These are phyloP conservation scores for Amyloporia xantha DNA, from an alignment of 768 basidiomycete genomes.

Conservation along the genomic window DNA sequence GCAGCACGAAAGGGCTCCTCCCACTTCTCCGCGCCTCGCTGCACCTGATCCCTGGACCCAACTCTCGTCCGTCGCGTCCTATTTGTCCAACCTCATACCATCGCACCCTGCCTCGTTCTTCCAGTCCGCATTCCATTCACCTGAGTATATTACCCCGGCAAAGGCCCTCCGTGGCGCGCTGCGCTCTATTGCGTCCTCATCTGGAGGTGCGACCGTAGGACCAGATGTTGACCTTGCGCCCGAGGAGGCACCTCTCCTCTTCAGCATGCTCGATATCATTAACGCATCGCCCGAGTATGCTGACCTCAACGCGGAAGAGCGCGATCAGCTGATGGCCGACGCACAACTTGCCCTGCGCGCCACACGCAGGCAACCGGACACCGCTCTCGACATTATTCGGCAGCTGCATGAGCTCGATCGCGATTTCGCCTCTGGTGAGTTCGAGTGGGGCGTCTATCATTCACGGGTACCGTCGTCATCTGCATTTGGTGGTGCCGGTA, in stretches of 20 bases:
- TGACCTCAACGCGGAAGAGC: conserved; percentile 40
- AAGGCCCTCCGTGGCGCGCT: conserved; percentile 58
- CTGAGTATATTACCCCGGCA: conserved; percentile 52
- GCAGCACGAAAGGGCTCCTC: conserved; percentile 33
- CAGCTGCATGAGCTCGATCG: conserved; percentile 62
- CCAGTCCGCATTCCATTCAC: conserved; percentile 66
- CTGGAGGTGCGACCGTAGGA: conserved; percentile 15
- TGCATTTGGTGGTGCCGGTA: conserved; percentile 2
- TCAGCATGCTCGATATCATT: conserved; percentile 57
- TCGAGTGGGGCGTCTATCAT: conserved; percentile 48
- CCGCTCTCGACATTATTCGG: conserved; percentile 58
- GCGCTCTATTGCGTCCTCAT: conserved; percentile 18
- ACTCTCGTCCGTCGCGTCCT: conserved; percentile 59
- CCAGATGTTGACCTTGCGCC: conserved; percentile 8
- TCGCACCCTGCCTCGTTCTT: conserved; percentile 52
- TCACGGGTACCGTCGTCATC: conserved; percentile 17
- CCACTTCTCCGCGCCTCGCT: conserved; percentile 17
- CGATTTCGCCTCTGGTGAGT: conserved; percentile 31
- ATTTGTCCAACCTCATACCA: conserved; percentile 56
- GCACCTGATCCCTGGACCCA: conserved; percentile 67
- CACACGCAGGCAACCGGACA: conserved; percentile 43
- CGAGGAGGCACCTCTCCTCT: conserved; percentile 29
- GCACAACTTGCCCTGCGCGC: conserved; percentile 52
- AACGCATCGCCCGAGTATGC: conserved; percentile 40
- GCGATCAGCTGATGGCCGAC: conserved; percentile 45